These are phyloP conservation scores for Xylariaceae sp. DNA, from an alignment of 2,329 filamentous ascomycete genomes.

Conservation along the genomic window DNA sequence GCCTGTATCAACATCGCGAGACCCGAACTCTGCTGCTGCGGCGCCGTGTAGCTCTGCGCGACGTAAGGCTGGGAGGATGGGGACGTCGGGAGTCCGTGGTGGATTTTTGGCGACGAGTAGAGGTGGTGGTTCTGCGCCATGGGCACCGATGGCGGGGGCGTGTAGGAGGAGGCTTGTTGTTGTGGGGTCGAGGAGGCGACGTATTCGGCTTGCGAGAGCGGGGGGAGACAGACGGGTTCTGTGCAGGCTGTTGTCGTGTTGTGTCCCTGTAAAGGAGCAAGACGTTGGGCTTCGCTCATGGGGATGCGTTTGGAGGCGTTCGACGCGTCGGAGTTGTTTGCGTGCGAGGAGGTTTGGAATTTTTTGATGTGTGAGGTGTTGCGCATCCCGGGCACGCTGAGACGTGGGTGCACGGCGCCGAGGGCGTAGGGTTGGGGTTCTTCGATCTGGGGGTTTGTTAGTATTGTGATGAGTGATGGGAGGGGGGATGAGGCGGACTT, in stretches of 20 bases:
- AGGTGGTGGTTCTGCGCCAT: neutral
- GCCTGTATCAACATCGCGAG: slow-evolving; percentile 40
- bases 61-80: slow-evolving; percentile 18
- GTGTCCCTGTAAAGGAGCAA: slow-evolving; percentile 25
- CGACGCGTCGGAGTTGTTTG: slow-evolving; percentile 19
- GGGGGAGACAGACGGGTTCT: slow-evolving; percentile 28
- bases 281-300: slow-evolving; percentile 22
- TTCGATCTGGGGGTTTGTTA: slow-evolving; percentile 15
- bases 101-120: slow-evolving; percentile 23
- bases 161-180: slow-evolving; percentile 14
- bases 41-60: slow-evolving; percentile 14
- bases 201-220: slow-evolving; percentile 28
- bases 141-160: slow-evolving; percentile 1
- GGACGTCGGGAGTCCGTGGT: slow-evolving; percentile 7
- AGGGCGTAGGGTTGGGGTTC: slow-evolving; percentile 28
- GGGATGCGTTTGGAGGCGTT: slow-evolving; percentile 6
- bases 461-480: neutral
- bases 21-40: slow-evolving; percentile 29
- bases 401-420: slow-evolving; percentile 25
- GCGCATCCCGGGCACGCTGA: slow-evolving; percentile 20
- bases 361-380: slow-evolving; percentile 19
- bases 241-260: slow-evolving; percentile 20
- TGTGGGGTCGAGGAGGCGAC: slow-evolving; percentile 16
- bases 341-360: slow-evolving; percentile 21
- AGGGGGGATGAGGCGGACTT: slow-evolving; percentile 18